These are phyloP conservation scores for Aphanomyces astaci DNA, from an alignment of 352 stramenopile genomes.

Conservation along the genomic window DNA sequence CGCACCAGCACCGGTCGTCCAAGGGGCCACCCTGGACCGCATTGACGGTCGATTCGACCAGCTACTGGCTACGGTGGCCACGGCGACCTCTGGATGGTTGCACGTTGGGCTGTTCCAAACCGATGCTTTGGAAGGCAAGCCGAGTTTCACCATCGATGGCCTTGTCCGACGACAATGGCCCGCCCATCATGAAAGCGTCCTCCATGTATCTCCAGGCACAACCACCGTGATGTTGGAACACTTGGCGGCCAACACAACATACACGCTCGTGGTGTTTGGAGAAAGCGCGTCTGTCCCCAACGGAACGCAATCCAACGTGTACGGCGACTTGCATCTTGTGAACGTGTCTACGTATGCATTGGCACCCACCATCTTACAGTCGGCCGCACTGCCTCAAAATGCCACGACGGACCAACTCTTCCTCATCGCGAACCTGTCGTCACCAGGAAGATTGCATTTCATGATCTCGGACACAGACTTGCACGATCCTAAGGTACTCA, in stretches of 20 bases:
- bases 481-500: slow-evolving; percentile 53
- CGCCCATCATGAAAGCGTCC: slow-evolving; percentile 36
- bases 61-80: slow-evolving; percentile 18
- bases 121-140: slow-evolving; percentile 18
- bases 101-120: slow-evolving; percentile 31
- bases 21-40: slow-evolving; percentile 25
- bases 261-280: slow-evolving; percentile 41
- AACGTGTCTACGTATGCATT: slow-evolving; percentile 45
- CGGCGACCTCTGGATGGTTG: slow-evolving; percentile 23
- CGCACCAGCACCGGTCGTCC: slow-evolving; percentile 33
- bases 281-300: slow-evolving; percentile 28
- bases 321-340: slow-evolving; percentile 28
- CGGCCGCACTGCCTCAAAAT: slow-evolving; percentile 34
- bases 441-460: slow-evolving; percentile 60
- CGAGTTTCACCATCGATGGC: slow-evolving; percentile 1
- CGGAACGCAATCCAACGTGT: slow-evolving; percentile 37
- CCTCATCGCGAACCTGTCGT: slow-evolving; percentile 52
- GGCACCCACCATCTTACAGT: slow-evolving; percentile 55
- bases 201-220: not conserved
- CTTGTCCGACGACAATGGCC: slow-evolving; percentile 27
- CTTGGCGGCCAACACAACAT: slow-evolving; percentile 28
- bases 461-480: slow-evolving; percentile 70
- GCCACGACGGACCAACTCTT: slow-evolving; percentile 47
- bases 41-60: slow-evolving; percentile 22
- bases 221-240: not conserved